A percentile compares a stretch with the other conserved stretches of the same genome.
phyloP scores from a whole-genome alignment of 2,329 filamentous ascomycete species.

The Cytospora mali region DNA sequence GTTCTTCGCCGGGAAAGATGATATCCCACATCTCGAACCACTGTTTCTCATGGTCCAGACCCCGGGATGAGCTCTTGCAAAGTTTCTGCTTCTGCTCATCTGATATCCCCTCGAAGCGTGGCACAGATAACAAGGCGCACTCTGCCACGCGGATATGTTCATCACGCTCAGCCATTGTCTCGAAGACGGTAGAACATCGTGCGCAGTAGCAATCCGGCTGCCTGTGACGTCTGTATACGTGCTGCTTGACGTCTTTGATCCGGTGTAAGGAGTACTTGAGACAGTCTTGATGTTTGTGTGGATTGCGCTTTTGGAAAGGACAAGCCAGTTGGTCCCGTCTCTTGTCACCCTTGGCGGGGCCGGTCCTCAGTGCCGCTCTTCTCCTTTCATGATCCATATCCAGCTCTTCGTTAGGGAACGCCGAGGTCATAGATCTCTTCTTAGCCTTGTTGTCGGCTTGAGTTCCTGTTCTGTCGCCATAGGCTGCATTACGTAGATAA shows the following conservation, averaged over 20 bases:
- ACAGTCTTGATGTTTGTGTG: constrained; percentile 2
- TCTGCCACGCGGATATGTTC: background rate
- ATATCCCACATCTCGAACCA: constrained; percentile 14
- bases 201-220: background rate
- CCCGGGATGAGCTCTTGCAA: background rate
- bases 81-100: background rate
- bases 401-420: background rate
- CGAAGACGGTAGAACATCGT: background rate
- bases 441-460: background rate
- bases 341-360: background rate
- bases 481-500: background rate
- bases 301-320: background rate
- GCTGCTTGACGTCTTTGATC: constrained; percentile 17
- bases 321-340: background rate
- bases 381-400: background rate
- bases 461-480: background rate
- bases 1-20: background rate
- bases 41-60: background rate
- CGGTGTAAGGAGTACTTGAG: constrained; percentile 5
- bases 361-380: background rate
- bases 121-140: background rate
- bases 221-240: constrained; percentile 1
- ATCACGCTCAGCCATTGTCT: background rate
- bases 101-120: background rate
- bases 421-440: background rate